phyloP scores from a whole-genome alignment of 2,329 filamentous ascomycete genomes.

The Fusarium nurragi region DNA sequence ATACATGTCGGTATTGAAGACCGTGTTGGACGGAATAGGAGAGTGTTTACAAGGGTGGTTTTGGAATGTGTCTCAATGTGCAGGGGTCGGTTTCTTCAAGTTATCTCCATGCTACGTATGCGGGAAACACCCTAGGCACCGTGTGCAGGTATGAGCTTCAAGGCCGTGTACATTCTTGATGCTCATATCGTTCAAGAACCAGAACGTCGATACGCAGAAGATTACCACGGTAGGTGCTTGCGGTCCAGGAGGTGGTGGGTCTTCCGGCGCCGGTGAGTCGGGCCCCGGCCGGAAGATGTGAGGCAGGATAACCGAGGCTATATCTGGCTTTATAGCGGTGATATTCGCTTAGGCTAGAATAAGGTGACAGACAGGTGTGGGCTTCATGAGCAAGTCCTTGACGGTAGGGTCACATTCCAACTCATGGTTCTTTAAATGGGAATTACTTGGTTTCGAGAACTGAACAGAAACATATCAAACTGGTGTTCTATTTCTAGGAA shows the following conservation, averaged over 20 bases:
- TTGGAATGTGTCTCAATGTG: constrained; percentile 11
- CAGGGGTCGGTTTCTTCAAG: constrained; percentile 20
- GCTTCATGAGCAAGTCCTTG: not conserved
- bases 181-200: not conserved
- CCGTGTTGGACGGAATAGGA: not conserved
- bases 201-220: not conserved
- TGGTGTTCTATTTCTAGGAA: no score
- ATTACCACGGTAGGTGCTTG: not conserved
- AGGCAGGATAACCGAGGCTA: not conserved
- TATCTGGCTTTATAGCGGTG: not conserved
- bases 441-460: not conserved
- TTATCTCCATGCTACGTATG: constrained; percentile 2
- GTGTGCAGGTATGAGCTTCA: not conserved
- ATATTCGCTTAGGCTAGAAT: not conserved
- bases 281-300: not conserved
- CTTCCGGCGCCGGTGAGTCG: constrained; percentile 1
- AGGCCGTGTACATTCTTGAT: not conserved
- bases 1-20: not conserved
- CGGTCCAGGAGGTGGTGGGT: constrained; percentile 4
- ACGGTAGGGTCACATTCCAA: not conserved
- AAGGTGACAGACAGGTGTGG: not conserved
- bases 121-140: not conserved
- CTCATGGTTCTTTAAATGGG: not conserved
- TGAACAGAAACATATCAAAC: no score
- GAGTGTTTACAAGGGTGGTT: constrained; percentile 8